A percentile compares a stretch with the other conserved stretches of the same genome.
Evolutionary conservation across 805 yeast genomes (phyloP).

Genomic region (Danielozyma ontarioensis): DNA sequence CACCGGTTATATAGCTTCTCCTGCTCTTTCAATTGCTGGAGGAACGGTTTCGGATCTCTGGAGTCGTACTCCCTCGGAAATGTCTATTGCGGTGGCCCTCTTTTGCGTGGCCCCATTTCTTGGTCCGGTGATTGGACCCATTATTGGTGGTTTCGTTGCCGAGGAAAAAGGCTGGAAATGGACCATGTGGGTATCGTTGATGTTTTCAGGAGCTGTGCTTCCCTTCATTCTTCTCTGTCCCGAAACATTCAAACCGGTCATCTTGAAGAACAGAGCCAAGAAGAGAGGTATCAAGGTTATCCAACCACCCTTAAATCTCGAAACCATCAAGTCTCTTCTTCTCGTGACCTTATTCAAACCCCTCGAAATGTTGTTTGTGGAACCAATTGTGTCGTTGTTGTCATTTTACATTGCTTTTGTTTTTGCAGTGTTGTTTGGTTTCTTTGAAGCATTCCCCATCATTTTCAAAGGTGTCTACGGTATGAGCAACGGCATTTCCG

Average conservation of each 20-base stretch:
- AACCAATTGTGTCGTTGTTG: conserved; percentile 69
- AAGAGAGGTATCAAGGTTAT: conserved; percentile 52
- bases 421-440: conserved; percentile 73
- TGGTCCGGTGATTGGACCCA: conserved; percentile 77
- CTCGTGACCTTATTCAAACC: conserved; percentile 57
- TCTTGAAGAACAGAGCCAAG: conserved; percentile 55
- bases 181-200: conserved; percentile 64
- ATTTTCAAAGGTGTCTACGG: conserved; percentile 61
- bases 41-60: conserved; percentile 81
- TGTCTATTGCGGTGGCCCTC: conserved; percentile 71
- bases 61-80: conserved; percentile 46
- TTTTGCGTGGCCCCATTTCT: conserved; percentile 75
- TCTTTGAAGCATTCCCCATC: conserved; percentile 75
- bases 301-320: conserved; percentile 24
- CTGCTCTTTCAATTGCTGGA: conserved; percentile 79
- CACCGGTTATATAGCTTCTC: conserved; percentile 72
- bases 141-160: conserved; percentile 68
- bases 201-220: conserved; percentile 58
- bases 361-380: conserved; percentile 59
- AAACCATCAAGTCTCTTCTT: conserved; percentile 42
- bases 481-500: conserved; percentile 59
- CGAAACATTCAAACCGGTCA: conserved; percentile 75
- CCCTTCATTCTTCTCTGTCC: conserved; percentile 47
- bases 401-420: conserved; percentile 69
- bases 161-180: conserved; percentile 65